These are phyloP conservation scores for Lodderomyces orthopsilosis DNA, from an alignment of 1,139 yeast species.

Conservation along the genomic window DNA sequence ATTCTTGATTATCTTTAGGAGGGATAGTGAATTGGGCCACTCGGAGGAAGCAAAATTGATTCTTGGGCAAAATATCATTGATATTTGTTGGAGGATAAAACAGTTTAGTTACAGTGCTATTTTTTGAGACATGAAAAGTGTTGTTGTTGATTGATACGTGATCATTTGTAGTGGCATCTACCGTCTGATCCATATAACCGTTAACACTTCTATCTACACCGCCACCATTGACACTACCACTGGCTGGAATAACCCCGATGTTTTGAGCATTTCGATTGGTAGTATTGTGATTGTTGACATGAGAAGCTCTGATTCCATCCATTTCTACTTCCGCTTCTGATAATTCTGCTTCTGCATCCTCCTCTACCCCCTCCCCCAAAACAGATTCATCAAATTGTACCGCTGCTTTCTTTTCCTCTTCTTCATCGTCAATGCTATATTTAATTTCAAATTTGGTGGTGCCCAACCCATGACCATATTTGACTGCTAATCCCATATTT, in stretches of 20 bases:
- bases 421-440: conserved; percentile 23
- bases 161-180: background rate
- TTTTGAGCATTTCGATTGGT: background rate
- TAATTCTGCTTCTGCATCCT: background rate
- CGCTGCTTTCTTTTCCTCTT: background rate
- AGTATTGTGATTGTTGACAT: background rate
- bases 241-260: background rate
- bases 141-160: background rate
- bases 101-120: conserved; percentile 20
- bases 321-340: no score
- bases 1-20: background rate
- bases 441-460: conserved; percentile 54
- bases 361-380: background rate
- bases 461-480: conserved; percentile 55
- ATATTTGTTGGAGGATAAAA: conserved; percentile 59
- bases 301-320: background rate
- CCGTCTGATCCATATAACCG: background rate
- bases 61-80: conserved; percentile 54
- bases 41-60: conserved; percentile 50
- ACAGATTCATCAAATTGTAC: background rate
- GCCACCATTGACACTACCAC: background rate
- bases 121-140: background rate
- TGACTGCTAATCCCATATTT: conserved; percentile 51
- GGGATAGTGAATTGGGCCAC: conserved; percentile 47
- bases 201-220: background rate